Conservation (phyloP, 2,329 filamentous ascomycete genomes). For the Drechslerella coelobrocha region DNA sequence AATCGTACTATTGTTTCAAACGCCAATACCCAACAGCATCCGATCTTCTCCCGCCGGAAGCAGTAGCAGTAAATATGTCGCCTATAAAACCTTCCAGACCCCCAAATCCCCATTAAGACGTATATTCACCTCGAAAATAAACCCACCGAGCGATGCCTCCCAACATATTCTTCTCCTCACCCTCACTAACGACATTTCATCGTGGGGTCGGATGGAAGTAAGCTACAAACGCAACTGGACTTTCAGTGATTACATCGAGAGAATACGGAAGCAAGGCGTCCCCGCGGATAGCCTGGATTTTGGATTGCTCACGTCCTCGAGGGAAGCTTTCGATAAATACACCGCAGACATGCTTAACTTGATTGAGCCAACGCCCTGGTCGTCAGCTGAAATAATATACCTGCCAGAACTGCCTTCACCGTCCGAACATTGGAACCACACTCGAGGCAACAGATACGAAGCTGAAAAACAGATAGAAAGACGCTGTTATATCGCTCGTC, state of each 20-base stretch:
- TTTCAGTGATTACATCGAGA: constrained; percentile 1
- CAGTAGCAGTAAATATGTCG: constrained; percentile 5
- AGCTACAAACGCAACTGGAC: constrained; percentile 9
- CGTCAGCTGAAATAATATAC: constrained; percentile 6
- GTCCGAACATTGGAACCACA: constrained; percentile 22
- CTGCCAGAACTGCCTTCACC: not conserved
- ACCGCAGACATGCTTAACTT: not conserved
- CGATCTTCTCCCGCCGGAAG: not conserved
- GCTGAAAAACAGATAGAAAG: constrained; percentile 54
- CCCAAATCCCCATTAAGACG: not conserved
- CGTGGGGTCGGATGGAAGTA: constrained; percentile 54
- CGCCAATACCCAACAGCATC: not conserved
- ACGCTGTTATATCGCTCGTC: constrained; percentile 54
- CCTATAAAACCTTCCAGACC: not conserved
- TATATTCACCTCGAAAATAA: constrained; percentile 3
- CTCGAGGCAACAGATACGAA: constrained; percentile 53
- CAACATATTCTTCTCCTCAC: constrained; percentile 54
- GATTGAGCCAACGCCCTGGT: constrained; percentile 1
- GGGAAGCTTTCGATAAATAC: not conserved
- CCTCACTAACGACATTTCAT: constrained; percentile 54
- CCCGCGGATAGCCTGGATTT: not conserved
- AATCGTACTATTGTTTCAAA: not conserved
- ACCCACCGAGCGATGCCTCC: constrained; percentile 1
- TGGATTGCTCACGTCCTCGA: not conserved
- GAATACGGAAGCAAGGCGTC: not conserved